Evolutionary conservation across 2,329 filamentous ascomycete species (phyloP).

Genomic region (Pseudogymnoascus sp.): DNA sequence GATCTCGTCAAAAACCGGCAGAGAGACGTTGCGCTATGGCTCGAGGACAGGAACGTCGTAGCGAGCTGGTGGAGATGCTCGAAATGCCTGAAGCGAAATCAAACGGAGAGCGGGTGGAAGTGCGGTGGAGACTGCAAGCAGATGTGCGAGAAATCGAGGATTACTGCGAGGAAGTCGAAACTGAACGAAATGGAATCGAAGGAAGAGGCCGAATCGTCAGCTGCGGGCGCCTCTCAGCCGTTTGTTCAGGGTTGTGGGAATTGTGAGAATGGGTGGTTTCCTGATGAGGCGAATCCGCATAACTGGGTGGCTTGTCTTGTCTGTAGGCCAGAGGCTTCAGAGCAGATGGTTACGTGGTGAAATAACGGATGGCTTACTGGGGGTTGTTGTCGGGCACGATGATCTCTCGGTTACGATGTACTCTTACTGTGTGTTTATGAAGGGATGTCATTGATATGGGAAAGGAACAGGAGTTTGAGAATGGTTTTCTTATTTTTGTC

Average conservation of each 20-base stretch:
- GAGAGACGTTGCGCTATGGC: slow-evolving; percentile 20
- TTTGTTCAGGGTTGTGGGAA: slow-evolving; percentile 1
- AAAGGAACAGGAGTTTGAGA: not conserved
- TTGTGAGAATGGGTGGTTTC: slow-evolving; percentile 2
- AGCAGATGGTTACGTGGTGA: not conserved
- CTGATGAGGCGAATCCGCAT: not conserved
- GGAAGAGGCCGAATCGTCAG: not conserved
- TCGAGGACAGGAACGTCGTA: slow-evolving; percentile 18
- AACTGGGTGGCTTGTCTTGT: slow-evolving; percentile 6
- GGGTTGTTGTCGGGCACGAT: not conserved
- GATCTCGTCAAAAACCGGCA: slow-evolving; percentile 25
- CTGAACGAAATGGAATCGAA: not conserved
- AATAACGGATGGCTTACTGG: not conserved
- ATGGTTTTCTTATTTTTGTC: not conserved
- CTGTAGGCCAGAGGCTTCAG: not conserved
- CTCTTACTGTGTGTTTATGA: not conserved
- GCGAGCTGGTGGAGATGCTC: slow-evolving; percentile 24
- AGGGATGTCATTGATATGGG: not conserved
- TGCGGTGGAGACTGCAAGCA: not conserved
- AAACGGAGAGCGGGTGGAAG: not conserved
- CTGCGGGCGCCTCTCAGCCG: not conserved
- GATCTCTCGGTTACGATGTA: not conserved
- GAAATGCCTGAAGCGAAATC: slow-evolving; percentile 20
- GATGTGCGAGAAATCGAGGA: not conserved
- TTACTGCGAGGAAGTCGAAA: not conserved